Base-by-base conservation (phyloP, 1,139 yeast genomes). In the Yamadazyma blattariae region DNA sequence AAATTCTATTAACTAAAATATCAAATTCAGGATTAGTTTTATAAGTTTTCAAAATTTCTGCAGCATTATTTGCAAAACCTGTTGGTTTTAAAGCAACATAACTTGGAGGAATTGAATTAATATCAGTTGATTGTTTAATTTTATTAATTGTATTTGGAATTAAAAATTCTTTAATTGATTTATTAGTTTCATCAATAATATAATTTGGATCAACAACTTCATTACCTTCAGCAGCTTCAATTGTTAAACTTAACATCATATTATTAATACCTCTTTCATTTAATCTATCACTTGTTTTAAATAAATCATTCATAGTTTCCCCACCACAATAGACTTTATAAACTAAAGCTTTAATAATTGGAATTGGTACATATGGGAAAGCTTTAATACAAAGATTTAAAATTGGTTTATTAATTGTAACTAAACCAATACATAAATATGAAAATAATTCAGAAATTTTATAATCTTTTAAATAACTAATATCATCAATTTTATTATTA, bases 21-120 rank as follows among this genome's bases (percentile, higher is more conserved):
- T 77, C 71, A 64, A 89, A 86, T 47, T 71, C 70, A 11, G 63
- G 52, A 35, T 66, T 74, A 12, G 56, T 43, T 42, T 77, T 60
- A 61, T 67, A 86, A 62, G 87, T 71, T 42, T 71, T 67, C 51
- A 90, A 71, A n/a, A 84, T 83, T 24, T 76, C 72, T 13, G 85
- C 85, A 1, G 96, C 95, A 58, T 84, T 76, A 35, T 77, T 68
- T 44, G 87, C 78, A 49, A 90, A 74, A 2, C 97, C 97, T 15
- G 97, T 87, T 34, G 97, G 97, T 64, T 92, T 92, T 56, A 92
- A 71, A 2, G 96, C 98, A 42, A 88, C 84, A 55, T 84, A 84
- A 27, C 90, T 89, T 15, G 87, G 84, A 34, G 86, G 95, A 48
- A 75, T 73, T 29, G 72, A 68, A 57, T 84, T 82, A 51, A 86